Base-by-base conservation (phyloP, 805 yeast genomes). In the Lipomyces sp. region DNA sequence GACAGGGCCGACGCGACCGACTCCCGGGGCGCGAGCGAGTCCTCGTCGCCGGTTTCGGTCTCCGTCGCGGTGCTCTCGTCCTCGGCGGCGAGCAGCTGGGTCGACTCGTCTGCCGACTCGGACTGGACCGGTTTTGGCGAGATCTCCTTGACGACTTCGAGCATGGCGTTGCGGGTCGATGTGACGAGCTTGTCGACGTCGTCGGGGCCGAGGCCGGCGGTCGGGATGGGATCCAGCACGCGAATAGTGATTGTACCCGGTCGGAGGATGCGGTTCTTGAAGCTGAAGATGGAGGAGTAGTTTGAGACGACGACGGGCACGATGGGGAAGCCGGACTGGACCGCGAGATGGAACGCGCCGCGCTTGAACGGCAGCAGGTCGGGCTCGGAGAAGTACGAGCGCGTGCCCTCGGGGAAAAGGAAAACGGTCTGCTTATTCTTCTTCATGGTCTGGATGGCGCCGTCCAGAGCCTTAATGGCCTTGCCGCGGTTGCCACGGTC, bases 321-420 rank as follows among this genome's bases (percentile, higher is more conserved):
- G 44, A 93, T 74, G 18, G 98, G 98, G 33, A 91, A 82, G 37
- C 80, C 81, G 4, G 95, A 95, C 69, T 89, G 95, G 57, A 86
- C 84, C 6, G 99, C 99, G 64, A 93, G 77, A 69, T 93, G 97
- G 81, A 93, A 93, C 0, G 98, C 97, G 48, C 99, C 99, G 67
- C 93, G 93, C 70, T 93, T 93, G 72, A 93, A 88, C 0, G 95
- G 95, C 43, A 88, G 75, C 66, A 93, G 70, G 2, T 75, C 80
- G 44, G 95, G 83, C 32, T 75, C 75, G 22, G 78, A 69, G 10
- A 84, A 70, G 58, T 83, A 85, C 0, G 97, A 88, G 69, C 99
- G 80, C 1, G 98, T 93, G 24, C 99, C 99, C 70, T 93, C 99
- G 23, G 98, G 96, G 75, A 90, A 93, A 71, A 93, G 81, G 77